Evolutionary conservation across 768 basidiomycete species (phyloP).

Genomic region (Rossbeevera mucosa): DNA sequence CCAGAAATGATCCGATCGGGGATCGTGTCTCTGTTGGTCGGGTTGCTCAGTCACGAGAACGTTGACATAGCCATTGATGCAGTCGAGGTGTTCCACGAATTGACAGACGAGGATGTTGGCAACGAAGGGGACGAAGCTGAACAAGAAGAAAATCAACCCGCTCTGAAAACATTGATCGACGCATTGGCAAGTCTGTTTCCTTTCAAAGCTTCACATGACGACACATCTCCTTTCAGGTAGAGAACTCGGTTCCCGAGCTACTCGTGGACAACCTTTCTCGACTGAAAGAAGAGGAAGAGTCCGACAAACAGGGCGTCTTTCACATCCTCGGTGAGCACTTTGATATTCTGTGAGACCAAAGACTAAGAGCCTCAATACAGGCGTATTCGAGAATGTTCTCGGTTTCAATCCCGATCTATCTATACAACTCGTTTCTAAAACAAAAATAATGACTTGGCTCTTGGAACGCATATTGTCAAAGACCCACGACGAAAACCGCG

Average conservation of each 20-base stretch:
- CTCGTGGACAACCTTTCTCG: constrained; percentile 85
- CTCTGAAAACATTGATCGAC: constrained; percentile 70
- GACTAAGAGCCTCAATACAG: constrained; percentile 34
- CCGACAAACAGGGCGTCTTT: constrained; percentile 88
- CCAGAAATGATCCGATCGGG: constrained; percentile 83
- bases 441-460: constrained; percentile 74
- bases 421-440: constrained; percentile 64
- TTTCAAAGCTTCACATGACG: not conserved
- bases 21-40: constrained; percentile 64
- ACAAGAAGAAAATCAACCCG: constrained; percentile 56
- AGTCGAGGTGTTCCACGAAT: constrained; percentile 86
- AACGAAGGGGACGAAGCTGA: constrained; percentile 67
- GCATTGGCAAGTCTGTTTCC: constrained; percentile 54
- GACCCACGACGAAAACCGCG: constrained; percentile 82
- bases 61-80: constrained; percentile 96
- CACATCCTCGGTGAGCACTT: constrained; percentile 69
- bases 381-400: constrained; percentile 89
- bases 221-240: constrained; percentile 47
- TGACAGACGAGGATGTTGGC: constrained; percentile 94
- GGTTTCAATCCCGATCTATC: constrained; percentile 80
- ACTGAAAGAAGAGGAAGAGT: constrained; percentile 87
- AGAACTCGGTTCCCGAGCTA: constrained; percentile 79
- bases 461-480: constrained; percentile 69
- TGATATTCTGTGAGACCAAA: not conserved
- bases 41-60: constrained; percentile 93